Evolutionary conservation across 2,329 filamentous ascomycete species (phyloP), one percentile per base, ranked within the genome.

Genomic region (Acrodontium crateriforme): DNA sequence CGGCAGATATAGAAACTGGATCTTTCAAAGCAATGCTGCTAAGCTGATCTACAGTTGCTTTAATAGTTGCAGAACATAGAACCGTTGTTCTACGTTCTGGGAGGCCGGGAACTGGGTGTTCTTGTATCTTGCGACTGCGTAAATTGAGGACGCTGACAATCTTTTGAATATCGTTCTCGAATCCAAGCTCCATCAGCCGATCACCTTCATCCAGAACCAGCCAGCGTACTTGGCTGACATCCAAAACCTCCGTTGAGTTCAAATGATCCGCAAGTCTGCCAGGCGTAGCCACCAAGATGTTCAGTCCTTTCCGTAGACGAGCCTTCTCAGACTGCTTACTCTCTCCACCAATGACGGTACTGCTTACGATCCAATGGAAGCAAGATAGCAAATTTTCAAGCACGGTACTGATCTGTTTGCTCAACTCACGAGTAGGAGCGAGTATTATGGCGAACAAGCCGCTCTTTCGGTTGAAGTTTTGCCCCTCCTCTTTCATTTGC

Each of bases 161-260:
- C 35, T 77, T 79, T 48, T 81, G 79, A 34, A 98, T 71, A 46
- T 95, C 87, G 29, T 94, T 76, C 55, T 95, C 89, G 42, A 98
- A 98, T 0, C 89, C 89, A 46, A 95, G 68, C 49, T 98, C 89
- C 87, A 98, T 94, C 50, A 98, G 62, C n/a, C 89, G 71, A 63
- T 98, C 89, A 16, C 89, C 89, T 56, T 98, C 89, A 45, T 98
- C 89, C 5, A 98, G 67, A 2, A 98, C 76, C 14, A 98, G 60
- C 89, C 89, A 98, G 34, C 87, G 69, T 4, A 94, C 87, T 13
- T 78, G 85, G 45, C 79, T 80, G 21, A 95, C 74, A 39, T 89
- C 81, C 28, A 98, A 62, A 0, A 77, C 83, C 53, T 93, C 74
- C 1, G 89, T 98, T 49, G 94, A 83, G 42, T 91, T 78, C 25